These are phyloP conservation scores for Lichtheimia corymbifera DNA, from an alignment of 371 early-diverging fungal genomes.

Conservation along the genomic window DNA sequence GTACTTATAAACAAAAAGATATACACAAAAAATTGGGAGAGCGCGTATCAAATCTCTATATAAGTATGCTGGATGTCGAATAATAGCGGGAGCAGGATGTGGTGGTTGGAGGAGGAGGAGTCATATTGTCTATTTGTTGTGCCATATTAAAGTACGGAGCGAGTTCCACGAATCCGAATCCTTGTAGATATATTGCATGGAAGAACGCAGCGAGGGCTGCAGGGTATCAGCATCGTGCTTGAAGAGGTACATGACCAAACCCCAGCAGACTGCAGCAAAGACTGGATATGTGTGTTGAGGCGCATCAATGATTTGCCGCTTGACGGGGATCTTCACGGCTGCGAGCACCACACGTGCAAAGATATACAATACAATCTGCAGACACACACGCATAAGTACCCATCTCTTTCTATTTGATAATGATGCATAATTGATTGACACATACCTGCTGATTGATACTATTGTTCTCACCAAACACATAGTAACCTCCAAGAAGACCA, in stretches of 20 bases:
- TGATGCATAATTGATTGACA: too few species aligned
- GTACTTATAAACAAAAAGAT: too few species aligned
- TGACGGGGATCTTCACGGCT: constrained; percentile 79
- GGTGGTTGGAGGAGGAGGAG: too few species aligned
- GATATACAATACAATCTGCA: constrained; percentile 90
- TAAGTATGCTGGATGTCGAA: too few species aligned
- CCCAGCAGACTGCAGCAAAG: constrained; percentile 96
- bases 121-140: constrained; percentile 70
- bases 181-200: constrained; percentile 93
- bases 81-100: too few species aligned
- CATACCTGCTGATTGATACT: constrained; percentile 92
- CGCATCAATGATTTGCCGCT: constrained; percentile 68
- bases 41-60: too few species aligned
- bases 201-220: constrained; percentile 90
- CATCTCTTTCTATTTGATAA: too few species aligned
- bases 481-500: constrained; percentile 90
- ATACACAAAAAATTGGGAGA: too few species aligned
- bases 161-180: constrained; percentile 84
- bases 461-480: constrained; percentile 94
- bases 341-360: constrained; percentile 91
- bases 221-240: constrained; percentile 85
- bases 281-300: constrained; percentile 85
- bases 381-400: too few species aligned
- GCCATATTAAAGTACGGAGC: constrained; percentile 81
- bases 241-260: constrained; percentile 93